Evolutionary conservation across 2,329 filamentous ascomycete genomes (phyloP).

Genomic region (Aspergillus proliferans): DNA sequence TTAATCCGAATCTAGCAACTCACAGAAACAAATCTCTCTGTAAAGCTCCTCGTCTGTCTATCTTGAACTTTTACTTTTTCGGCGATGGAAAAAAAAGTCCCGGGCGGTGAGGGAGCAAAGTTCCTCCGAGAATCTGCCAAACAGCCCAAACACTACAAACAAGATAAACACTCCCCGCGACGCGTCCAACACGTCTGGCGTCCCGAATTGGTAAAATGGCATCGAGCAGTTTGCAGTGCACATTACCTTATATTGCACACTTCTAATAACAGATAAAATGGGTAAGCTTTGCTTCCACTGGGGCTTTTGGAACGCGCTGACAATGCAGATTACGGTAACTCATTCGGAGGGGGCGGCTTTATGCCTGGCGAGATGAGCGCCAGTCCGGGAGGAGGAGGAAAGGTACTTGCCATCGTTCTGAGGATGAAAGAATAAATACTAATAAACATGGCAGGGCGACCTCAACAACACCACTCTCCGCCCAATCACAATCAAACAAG

Average conservation of each 20-base stretch:
- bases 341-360: slow-evolving; percentile 54
- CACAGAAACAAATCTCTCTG: background rate
- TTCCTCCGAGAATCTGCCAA: slow-evolving; percentile 13
- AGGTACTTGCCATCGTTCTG: background rate
- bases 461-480: slow-evolving; percentile 74
- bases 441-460: slow-evolving; percentile 36
- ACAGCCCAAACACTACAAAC: slow-evolving; percentile 18
- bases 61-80: background rate
- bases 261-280: slow-evolving; percentile 16
- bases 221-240: background rate
- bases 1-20: background rate
- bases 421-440: background rate
- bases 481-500: slow-evolving; percentile 92
- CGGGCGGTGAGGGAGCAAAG: slow-evolving; percentile 25
- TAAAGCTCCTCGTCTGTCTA: background rate
- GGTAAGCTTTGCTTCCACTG: slow-evolving; percentile 14
- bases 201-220: slow-evolving; percentile 36
- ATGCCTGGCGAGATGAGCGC: slow-evolving; percentile 45
- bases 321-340: slow-evolving; percentile 41
- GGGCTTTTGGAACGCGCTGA: slow-evolving; percentile 1
- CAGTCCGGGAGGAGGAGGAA: slow-evolving; percentile 37
- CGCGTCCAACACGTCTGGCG: slow-evolving; percentile 35
- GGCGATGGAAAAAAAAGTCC: slow-evolving; percentile 16
- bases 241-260: slow-evolving; percentile 5
- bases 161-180: slow-evolving; percentile 19